Evolutionary conservation across 2,329 filamentous ascomycete species (phyloP).

Genomic region (Bipolaris sorokiniana): DNA sequence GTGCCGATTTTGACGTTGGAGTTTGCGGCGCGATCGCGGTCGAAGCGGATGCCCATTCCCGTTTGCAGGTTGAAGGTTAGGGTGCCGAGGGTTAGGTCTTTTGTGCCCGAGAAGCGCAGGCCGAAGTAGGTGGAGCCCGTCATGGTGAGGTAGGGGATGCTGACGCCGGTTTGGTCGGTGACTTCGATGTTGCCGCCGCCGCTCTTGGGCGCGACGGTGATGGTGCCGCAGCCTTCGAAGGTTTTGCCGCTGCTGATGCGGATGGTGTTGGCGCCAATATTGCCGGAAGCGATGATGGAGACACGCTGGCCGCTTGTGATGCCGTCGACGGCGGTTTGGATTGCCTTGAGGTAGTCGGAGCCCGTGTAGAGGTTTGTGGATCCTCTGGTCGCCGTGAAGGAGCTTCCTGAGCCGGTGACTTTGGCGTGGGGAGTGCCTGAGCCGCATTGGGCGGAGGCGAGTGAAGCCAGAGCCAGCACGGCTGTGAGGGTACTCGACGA

Average conservation of each 20-base stretch:
- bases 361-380: conserved; percentile 58
- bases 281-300: conserved; percentile 61
- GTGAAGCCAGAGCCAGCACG: conserved; percentile 52
- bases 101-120: conserved; percentile 61
- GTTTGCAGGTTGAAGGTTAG: conserved; percentile 63
- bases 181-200: conserved; percentile 63
- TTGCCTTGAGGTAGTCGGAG: conserved; percentile 60
- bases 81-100: conserved; percentile 56
- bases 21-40: conserved; percentile 61
- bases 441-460: conserved; percentile 55
- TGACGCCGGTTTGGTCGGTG: conserved; percentile 55
- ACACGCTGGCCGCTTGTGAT: conserved; percentile 61
- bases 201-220: conserved; percentile 53
- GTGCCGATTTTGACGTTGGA: conserved; percentile 61
- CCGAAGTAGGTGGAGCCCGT: conserved; percentile 65
- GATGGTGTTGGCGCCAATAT: conserved; percentile 62
- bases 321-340: conserved; percentile 61
- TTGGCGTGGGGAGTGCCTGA: conserved; percentile 55
- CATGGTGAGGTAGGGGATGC: conserved; percentile 64
- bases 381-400: conserved; percentile 56
- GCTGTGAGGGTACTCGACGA: conserved; percentile 48
- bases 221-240: conserved; percentile 65
- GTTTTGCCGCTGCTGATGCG: conserved; percentile 60
- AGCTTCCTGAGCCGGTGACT: conserved; percentile 56
- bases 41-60: conserved; percentile 64